phyloP scores from a whole-genome alignment of 2,329 filamentous ascomycete genomes.

The Penicillium brasilianum region DNA sequence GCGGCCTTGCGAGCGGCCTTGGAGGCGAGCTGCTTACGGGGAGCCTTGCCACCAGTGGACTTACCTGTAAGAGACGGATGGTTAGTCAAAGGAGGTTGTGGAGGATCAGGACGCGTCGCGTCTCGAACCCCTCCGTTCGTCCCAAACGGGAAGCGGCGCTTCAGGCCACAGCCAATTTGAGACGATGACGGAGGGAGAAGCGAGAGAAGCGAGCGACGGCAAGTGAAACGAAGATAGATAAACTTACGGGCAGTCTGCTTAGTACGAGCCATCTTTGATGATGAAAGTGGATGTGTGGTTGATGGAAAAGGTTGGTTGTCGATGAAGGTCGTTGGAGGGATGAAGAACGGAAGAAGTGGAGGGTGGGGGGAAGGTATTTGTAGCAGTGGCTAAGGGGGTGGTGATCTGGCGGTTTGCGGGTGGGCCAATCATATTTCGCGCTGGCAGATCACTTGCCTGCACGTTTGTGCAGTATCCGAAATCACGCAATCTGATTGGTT shows the following conservation, averaged over 20 bases:
- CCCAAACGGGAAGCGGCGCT: not conserved
- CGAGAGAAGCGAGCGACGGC: constrained; percentile 24
- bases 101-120: constrained; percentile 24
- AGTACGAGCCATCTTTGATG: constrained; percentile 54
- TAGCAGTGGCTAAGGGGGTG: constrained; percentile 40
- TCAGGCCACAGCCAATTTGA: not conserved
- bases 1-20: constrained; percentile 99
- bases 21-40: constrained; percentile 96
- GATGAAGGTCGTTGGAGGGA: constrained; percentile 35
- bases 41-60: constrained; percentile 74
- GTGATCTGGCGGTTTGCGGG: constrained; percentile 40
- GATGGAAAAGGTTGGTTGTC: constrained; percentile 36
- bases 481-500: constrained; percentile 30
- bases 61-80: constrained; percentile 61
- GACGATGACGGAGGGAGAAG: constrained; percentile 6
- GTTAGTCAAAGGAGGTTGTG: constrained; percentile 30
- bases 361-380: constrained; percentile 51
- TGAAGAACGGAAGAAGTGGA: constrained; percentile 44
- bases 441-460: constrained; percentile 31
- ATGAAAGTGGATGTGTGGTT: constrained; percentile 37
- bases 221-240: constrained; percentile 27
- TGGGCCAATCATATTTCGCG: constrained; percentile 26
- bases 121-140: not conserved
- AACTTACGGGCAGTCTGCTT: constrained; percentile 60
- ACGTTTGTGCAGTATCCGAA: constrained; percentile 41